These are phyloP conservation scores for Candida gigantensis DNA, from an alignment of 1,139 yeast genomes.

Conservation along the genomic window DNA sequence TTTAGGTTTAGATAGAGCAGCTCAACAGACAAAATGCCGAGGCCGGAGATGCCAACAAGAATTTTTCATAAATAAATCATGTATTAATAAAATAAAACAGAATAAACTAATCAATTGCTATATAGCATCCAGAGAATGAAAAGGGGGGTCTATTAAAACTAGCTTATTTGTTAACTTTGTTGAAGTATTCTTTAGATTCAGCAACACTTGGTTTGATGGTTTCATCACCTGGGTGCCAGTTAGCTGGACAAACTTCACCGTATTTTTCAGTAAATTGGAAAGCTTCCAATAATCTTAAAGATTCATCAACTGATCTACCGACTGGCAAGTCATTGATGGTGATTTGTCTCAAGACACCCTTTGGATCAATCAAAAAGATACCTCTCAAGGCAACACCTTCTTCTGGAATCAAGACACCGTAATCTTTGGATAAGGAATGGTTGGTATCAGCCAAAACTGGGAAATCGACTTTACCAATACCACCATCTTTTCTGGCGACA, in stretches of 20 bases:
- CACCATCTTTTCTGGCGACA: conserved; percentile 95
- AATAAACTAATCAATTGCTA: neutral
- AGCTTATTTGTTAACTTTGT: conserved; percentile 51
- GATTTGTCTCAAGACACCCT: conserved; percentile 90
- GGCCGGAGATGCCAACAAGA: too few relatives aligned
- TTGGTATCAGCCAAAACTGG: conserved; percentile 96
- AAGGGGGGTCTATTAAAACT: too few relatives aligned
- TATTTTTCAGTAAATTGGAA: conserved; percentile 98
- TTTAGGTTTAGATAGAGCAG: too few relatives aligned
- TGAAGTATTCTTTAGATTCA: conserved; percentile 81
- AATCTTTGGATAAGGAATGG: conserved; percentile 91
- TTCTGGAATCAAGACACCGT: conserved; percentile 95
- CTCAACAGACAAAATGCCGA: too few relatives aligned
- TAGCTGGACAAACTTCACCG: conserved; percentile 99
- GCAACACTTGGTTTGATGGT: conserved; percentile 88
- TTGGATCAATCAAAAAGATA: conserved; percentile 95
- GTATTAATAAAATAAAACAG: too few relatives aligned
- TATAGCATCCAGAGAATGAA: neutral
- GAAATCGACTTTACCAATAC: conserved; percentile 90
- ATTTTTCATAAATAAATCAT: too few relatives aligned
- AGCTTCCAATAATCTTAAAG: conserved; percentile 95
- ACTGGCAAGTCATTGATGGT: conserved; percentile 98
- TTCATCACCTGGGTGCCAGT: conserved; percentile 98
- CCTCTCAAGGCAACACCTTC: conserved; percentile 98
- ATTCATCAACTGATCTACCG: conserved; percentile 98